Evolutionary conservation across 2,329 filamentous ascomycete genomes (phyloP), one percentile per base, ranked within the genome.

Genomic region (Verticillium albo-atrum): DNA sequence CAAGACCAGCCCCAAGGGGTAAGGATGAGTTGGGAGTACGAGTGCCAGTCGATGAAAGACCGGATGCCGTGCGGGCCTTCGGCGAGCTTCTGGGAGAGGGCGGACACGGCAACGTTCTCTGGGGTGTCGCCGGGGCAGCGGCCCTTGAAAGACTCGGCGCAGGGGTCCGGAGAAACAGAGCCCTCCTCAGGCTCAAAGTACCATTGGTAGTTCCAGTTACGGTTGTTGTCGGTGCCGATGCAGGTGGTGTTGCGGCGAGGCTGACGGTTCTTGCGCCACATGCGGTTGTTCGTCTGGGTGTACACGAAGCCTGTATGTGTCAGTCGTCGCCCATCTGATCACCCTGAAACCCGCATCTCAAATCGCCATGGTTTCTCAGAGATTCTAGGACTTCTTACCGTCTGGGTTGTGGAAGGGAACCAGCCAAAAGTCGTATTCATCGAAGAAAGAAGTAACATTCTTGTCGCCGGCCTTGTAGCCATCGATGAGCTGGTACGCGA

Each of bases 391-490:
- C 14, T 2, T 54, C 71, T 65, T 66, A 78, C 76, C 79, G 61
- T 82, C 80, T 2, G 81, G 80, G 64, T 83, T 83, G 42, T 81
- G 78, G 54, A 83, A 72, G 1, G 81, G 80, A 58, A 83, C 73
- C 63, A 86, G 79, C 68, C 83, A 85, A 64, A 82, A 86, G 68
- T 86, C 83, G 65, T 83, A 86, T 42, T 77, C 79, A 68, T 86
- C 76, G 42, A 86, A 74, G 64, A 80, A 79, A 4, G 71, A 68
- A 34, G 73, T 75, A 6, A 78, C 72, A 6, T 72, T 65, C 2
- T 67, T 63, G 56, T 76, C 73, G 27, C 61, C 60, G 25, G 69
- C 72, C 47, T 65, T 67, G 62, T 82, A 80, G 26, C 75, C 75
- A 30, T 70, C 71, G 27, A 84, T 71, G 54, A 84, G 71, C 28